phyloP scores from a whole-genome alignment of 768 basidiomycete species.

The Naematelia aurantialba region DNA sequence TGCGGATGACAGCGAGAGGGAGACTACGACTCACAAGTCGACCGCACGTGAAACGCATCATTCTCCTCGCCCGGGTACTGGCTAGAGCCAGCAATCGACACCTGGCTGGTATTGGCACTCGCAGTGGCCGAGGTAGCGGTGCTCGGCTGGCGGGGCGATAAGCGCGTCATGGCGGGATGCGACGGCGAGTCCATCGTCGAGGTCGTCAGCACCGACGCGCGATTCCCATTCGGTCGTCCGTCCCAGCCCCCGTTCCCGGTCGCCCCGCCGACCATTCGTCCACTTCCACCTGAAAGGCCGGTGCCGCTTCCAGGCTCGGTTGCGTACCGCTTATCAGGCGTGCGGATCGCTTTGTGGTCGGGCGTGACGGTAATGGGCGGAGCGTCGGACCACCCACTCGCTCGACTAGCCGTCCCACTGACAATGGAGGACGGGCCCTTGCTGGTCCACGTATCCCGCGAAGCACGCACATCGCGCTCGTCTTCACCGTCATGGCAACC shows the following conservation, averaged over 20 bases:
- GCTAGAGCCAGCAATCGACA: slow-evolving; percentile 25
- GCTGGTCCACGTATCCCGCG: too few species aligned
- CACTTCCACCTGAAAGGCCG: too few species aligned
- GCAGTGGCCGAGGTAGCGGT: background rate
- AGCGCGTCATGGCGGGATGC: background rate
- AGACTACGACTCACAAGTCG: slow-evolving; percentile 43
- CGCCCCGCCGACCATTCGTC: too few species aligned
- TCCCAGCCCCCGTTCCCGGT: too few species aligned
- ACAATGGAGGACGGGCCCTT: too few species aligned
- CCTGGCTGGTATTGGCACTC: slow-evolving; percentile 20
- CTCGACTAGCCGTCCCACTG: too few species aligned
- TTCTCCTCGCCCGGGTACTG: slow-evolving; percentile 49
- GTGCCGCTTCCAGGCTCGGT: background rate
- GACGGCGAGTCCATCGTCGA: slow-evolving; percentile 9
- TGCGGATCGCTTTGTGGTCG: background rate
- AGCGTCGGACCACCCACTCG: too few species aligned
- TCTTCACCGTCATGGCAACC: background rate
- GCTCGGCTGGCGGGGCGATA: slow-evolving; percentile 1
- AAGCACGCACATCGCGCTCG: slow-evolving; percentile 1
- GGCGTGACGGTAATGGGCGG: slow-evolving; percentile 3
- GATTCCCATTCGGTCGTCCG: too few species aligned
- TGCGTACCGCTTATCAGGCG: background rate
- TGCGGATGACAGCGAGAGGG: background rate
- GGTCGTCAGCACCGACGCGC: slow-evolving; percentile 10
- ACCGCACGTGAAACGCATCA: slow-evolving; percentile 50